Evolutionary conservation across 345 rosid genomes (phyloP), one percentile per base, ranked within the genome.

Genomic region (Kandelia obovata): DNA sequence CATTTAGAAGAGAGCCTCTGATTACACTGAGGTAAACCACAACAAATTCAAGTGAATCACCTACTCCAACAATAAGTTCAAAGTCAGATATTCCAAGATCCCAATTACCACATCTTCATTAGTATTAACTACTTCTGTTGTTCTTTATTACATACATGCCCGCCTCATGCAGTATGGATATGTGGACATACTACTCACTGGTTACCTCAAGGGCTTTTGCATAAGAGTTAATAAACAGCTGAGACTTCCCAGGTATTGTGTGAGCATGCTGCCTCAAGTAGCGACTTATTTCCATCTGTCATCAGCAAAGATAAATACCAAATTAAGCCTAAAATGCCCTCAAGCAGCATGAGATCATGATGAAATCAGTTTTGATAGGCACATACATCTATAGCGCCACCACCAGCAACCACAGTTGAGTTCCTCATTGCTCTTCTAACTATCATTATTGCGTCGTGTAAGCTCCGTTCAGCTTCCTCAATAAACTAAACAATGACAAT

Each of bases 401-500:
- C 99, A 74, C 98, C 99, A 80, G 99, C 89, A 80, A 96, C 99
- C 34, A 96, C 95, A 57, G 98, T 92, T 51, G 98, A 96, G 84
- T 96, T 96, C 80, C 91, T 96, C 77, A 82, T 46, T 74, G 98
- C 99, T 81, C 99, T 85, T 87, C 99, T 84, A 69, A 96, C 98
- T 61, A 96, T 96, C 99, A 92, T 96, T 74, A 96, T 96, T 5
- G 99, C 99, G 74, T 96, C 99, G 68, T 96, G 99, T 67, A 96
- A 86, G 85, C 99, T 96, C 70, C 98, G 82, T 82, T 96, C 99
- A 62, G 99, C 99, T 74, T 96, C 99, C 81, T 92, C 99, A 63
- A 96, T 96, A 82, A 96, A 96, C 99, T 96, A 86, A 62, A 16
- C 37, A 34, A 34, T 16, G 58, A 70, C 49, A 39, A 63, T 46